A percentile compares a stretch with the other conserved stretches of the same genome.
These are phyloP conservation scores for Heimioporus sp. DNA, from an alignment of 768 basidiomycete genomes.

Conservation along the genomic window DNA sequence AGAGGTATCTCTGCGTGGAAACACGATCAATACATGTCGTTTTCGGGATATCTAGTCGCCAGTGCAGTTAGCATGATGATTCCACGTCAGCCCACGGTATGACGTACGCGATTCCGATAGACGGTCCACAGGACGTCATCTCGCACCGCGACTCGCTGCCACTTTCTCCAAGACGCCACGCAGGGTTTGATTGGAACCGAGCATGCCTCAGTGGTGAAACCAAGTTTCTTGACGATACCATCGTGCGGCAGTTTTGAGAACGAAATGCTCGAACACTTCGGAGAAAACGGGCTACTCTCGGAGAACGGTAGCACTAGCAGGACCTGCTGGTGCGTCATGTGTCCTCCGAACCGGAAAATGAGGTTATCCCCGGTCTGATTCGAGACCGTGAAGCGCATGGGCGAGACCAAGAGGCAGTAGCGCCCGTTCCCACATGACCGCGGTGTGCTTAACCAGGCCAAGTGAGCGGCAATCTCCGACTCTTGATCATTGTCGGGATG, in stretches of 20 bases:
- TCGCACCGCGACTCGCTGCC: slow-evolving; percentile 43
- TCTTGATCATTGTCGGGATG: too few species aligned
- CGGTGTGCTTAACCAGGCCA: too few species aligned
- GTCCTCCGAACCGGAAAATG: slow-evolving; percentile 14
- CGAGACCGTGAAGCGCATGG: slow-evolving; percentile 33
- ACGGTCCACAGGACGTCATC: slow-evolving; percentile 56
- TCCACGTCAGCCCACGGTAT: not conserved
- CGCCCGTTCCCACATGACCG: too few species aligned
- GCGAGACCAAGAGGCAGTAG: not conserved
- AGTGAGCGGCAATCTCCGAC: too few species aligned
- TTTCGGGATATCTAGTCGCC: slow-evolving; percentile 42
- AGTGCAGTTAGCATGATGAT: slow-evolving; percentile 3
- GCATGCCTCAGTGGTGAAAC: slow-evolving; percentile 3
- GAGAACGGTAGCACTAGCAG: slow-evolving; percentile 25
- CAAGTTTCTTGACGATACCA: slow-evolving; percentile 19
- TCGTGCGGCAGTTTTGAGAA: slow-evolving; percentile 15
- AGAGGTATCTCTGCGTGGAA: slow-evolving; percentile 57
- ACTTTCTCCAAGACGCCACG: slow-evolving; percentile 35
- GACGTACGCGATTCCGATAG: slow-evolving; percentile 52
- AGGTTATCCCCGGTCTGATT: slow-evolving; percentile 36
- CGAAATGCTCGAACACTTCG: slow-evolving; percentile 13
- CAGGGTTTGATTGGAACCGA: slow-evolving; percentile 20
- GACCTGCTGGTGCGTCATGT: not conserved
- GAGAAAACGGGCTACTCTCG: slow-evolving; percentile 19
- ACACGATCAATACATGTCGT: slow-evolving; percentile 48